Conservation (phyloP, 2,329 filamentous ascomycete species). For the Venturia carpophila region DNA sequence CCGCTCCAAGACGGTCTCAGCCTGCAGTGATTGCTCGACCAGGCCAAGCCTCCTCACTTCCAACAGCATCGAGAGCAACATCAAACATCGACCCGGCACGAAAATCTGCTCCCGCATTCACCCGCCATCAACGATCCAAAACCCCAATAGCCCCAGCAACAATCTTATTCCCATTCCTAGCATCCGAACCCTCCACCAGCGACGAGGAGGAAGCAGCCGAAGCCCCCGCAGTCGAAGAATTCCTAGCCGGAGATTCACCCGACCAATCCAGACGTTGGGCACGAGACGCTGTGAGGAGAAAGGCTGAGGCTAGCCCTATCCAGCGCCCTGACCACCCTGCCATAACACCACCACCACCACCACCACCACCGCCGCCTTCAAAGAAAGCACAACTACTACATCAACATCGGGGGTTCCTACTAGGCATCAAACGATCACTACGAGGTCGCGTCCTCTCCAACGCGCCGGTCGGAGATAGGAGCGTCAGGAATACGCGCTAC, state of each 20-base stretch:
- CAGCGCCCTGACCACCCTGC: neutral
- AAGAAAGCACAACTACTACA: neutral
- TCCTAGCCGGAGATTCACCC: neutral
- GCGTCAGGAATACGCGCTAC: neutral
- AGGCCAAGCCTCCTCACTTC: slow-evolving; percentile 1
- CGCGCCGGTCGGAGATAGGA: neutral
- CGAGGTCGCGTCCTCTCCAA: neutral
- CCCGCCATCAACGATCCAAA: neutral
- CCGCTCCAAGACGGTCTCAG: neutral
- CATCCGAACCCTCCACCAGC: neutral
- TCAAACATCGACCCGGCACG: neutral
- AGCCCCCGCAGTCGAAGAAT: neutral
- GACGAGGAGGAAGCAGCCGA: neutral
- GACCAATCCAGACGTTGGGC: neutral
- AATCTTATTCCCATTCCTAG: neutral
- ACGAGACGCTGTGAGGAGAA: neutral
- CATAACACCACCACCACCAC: neutral
- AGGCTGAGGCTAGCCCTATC: neutral
- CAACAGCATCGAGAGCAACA: neutral
- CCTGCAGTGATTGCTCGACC: neutral
- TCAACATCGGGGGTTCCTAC: neutral
- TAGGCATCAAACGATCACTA: neutral
- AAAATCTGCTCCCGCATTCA: neutral
- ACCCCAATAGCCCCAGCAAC: neutral
- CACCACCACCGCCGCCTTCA: neutral